phyloP scores from a whole-genome alignment of 306 rosid genomes.

The Glycine tomentella region DNA sequence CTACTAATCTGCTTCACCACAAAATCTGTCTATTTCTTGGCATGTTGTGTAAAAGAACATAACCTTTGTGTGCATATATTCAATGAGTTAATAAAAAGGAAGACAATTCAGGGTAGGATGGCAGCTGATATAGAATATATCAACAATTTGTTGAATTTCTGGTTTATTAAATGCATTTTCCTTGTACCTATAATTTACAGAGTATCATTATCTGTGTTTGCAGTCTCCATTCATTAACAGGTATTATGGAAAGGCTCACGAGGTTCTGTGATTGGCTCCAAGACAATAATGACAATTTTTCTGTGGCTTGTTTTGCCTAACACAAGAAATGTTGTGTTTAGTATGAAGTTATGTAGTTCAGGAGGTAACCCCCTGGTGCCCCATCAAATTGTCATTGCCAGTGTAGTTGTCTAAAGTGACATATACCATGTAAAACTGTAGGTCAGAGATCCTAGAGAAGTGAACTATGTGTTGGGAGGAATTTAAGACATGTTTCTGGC shows the following conservation, averaged over 20 bases:
- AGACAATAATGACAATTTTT: slow-evolving; percentile 7
- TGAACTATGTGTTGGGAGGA: slow-evolving; percentile 48
- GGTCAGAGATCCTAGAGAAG: slow-evolving; percentile 51
- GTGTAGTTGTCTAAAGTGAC: slow-evolving; percentile 42
- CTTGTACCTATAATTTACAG: neutral
- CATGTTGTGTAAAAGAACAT: neutral
- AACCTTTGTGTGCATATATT: neutral
- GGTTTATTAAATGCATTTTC: slow-evolving; percentile 29
- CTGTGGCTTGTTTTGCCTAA: slow-evolving; percentile 38
- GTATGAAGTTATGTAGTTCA: slow-evolving; percentile 18
- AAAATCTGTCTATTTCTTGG: neutral
- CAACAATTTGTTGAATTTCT: slow-evolving; percentile 24
- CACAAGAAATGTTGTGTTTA: slow-evolving; percentile 18
- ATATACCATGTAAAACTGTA: slow-evolving; percentile 54
- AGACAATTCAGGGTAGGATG: neutral
- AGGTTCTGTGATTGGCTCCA: slow-evolving; percentile 63
- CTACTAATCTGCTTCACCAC: neutral
- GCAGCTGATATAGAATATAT: neutral
- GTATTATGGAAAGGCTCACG: slow-evolving; percentile 90
- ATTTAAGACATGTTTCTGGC: slow-evolving; percentile 42
- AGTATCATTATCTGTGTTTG: slow-evolving; percentile 36
- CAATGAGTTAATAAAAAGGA: neutral
- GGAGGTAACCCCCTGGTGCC: slow-evolving; percentile 60
- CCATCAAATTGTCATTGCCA: slow-evolving; percentile 31
- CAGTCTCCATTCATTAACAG: slow-evolving; percentile 88